phyloP scores from a whole-genome alignment of 805 yeast species.

The Lipomyces orientalis region DNA sequence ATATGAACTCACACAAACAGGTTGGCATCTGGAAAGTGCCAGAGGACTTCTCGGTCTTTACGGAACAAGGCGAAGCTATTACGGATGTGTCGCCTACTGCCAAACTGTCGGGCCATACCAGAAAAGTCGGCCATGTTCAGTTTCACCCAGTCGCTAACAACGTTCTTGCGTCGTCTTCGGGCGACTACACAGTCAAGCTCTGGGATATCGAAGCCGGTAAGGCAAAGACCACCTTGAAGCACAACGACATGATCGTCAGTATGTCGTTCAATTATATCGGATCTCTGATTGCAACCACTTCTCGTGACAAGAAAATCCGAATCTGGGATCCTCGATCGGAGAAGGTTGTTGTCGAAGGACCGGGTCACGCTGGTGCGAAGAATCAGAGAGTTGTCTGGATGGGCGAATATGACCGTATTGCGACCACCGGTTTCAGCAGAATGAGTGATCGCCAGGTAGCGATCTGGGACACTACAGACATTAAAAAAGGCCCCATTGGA shows the following conservation, averaged over 20 bases:
- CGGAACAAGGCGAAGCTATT: slow-evolving; percentile 55
- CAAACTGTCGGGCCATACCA: slow-evolving; percentile 77
- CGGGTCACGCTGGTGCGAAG: slow-evolving; percentile 93
- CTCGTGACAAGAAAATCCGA: slow-evolving; percentile 87
- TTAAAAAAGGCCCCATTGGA: slow-evolving; percentile 83
- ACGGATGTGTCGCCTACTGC: slow-evolving; percentile 75
- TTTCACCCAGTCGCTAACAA: slow-evolving; percentile 89
- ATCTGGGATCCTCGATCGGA: slow-evolving; percentile 89
- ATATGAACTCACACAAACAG: slow-evolving; percentile 16
- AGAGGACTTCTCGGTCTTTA: slow-evolving; percentile 74
- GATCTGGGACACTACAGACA: slow-evolving; percentile 82
- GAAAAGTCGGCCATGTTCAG: slow-evolving; percentile 87
- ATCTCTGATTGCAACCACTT: slow-evolving; percentile 80
- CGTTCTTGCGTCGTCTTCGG: slow-evolving; percentile 86
- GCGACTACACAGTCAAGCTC: slow-evolving; percentile 87
- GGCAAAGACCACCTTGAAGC: slow-evolving; percentile 73
- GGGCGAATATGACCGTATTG: slow-evolving; percentile 81
- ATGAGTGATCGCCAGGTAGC: slow-evolving; percentile 94
- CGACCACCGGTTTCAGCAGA: slow-evolving; percentile 93
- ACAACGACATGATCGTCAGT: slow-evolving; percentile 90
- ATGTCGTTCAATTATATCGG: slow-evolving; percentile 93
- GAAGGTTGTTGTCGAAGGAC: slow-evolving; percentile 76
- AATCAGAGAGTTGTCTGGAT: slow-evolving; percentile 88
- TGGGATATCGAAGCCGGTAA: slow-evolving; percentile 87
- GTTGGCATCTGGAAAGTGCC: slow-evolving; percentile 91